These are phyloP conservation scores for Metschnikowia hibisci DNA, from an alignment of 805 yeast genomes.

Conservation along the genomic window DNA sequence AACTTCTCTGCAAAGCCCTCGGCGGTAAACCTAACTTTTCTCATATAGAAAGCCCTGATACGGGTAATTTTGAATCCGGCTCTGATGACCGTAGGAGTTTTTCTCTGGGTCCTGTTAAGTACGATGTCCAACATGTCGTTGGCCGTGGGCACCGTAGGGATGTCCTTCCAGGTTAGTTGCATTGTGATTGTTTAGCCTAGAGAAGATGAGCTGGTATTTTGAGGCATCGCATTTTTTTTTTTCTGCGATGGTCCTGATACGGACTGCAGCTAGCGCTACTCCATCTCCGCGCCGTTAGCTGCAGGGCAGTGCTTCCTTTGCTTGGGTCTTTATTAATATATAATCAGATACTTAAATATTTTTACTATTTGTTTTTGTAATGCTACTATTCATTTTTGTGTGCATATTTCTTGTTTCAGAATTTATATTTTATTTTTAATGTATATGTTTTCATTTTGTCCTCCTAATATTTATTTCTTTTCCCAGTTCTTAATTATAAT, in stretches of 20 bases:
- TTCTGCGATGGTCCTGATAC: slow-evolving; percentile 7
- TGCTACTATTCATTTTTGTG: too few species aligned
- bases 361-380: too few species aligned
- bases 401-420: too few species aligned
- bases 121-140: slow-evolving; percentile 95
- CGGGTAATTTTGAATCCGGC: slow-evolving; percentile 95
- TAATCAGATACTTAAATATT: too few species aligned
- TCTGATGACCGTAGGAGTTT: slow-evolving; percentile 98
- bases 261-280: slow-evolving; percentile 1
- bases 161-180: slow-evolving; percentile 99
- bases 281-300: neutral
- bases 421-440: too few species aligned
- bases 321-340: too few species aligned
- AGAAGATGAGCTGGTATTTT: neutral
- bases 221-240: slow-evolving; percentile 15
- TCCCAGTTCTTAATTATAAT: too few species aligned
- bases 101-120: slow-evolving; percentile 95
- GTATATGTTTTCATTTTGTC: too few species aligned
- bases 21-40: slow-evolving; percentile 93
- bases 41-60: slow-evolving; percentile 95
- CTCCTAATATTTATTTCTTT: too few species aligned
- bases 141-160: slow-evolving; percentile 88
- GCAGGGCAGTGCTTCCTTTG: too few species aligned
- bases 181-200: slow-evolving; percentile 32
- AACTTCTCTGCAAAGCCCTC: slow-evolving; percentile 95